phyloP scores from a whole-genome alignment of 2,329 filamentous ascomycete genomes.

The Alternaria longipes region DNA sequence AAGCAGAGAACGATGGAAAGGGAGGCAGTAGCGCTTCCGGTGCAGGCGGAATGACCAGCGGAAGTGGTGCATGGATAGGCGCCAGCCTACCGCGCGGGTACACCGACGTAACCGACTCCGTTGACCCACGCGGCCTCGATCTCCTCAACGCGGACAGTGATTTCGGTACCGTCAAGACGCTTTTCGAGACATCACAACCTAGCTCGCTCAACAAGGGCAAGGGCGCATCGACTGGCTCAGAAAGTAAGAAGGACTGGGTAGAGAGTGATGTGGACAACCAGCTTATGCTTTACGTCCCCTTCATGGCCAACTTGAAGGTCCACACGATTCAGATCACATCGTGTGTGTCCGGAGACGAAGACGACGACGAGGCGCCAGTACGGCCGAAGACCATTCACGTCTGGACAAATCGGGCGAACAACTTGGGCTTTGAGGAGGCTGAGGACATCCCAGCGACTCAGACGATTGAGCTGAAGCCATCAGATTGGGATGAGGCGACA shows the following conservation, averaged over 20 bases:
- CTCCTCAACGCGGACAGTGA: slow-evolving; percentile 86
- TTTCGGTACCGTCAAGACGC: slow-evolving; percentile 73
- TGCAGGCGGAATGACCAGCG: slow-evolving; percentile 47
- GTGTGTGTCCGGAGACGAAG: slow-evolving; percentile 66
- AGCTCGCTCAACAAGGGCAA: slow-evolving; percentile 63
- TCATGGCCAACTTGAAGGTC: slow-evolving; percentile 86
- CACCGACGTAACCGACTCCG: slow-evolving; percentile 79
- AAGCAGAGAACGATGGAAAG: slow-evolving; percentile 62
- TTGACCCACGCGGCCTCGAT: slow-evolving; percentile 83
- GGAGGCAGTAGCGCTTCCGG: slow-evolving; percentile 54
- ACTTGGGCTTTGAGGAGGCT: slow-evolving; percentile 93
- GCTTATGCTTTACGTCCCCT: slow-evolving; percentile 90
- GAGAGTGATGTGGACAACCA: slow-evolving; percentile 98
- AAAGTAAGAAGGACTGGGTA: slow-evolving; percentile 78
- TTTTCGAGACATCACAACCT: slow-evolving; percentile 78
- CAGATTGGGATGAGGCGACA: slow-evolving; percentile 74
- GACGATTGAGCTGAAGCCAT: slow-evolving; percentile 74
- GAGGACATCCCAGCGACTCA: slow-evolving; percentile 86
- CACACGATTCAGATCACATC: slow-evolving; percentile 90
- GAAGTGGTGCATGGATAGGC: slow-evolving; percentile 72
- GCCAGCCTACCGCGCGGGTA: slow-evolving; percentile 81
- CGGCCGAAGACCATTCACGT: slow-evolving; percentile 84
- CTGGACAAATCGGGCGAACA: slow-evolving; percentile 87
- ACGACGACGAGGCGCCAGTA: slow-evolving; percentile 79
- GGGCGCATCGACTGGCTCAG: slow-evolving; percentile 63